These are phyloP conservation scores for Dothistroma pini DNA, from an alignment of 2,329 filamentous ascomycete species.

Conservation along the genomic window DNA sequence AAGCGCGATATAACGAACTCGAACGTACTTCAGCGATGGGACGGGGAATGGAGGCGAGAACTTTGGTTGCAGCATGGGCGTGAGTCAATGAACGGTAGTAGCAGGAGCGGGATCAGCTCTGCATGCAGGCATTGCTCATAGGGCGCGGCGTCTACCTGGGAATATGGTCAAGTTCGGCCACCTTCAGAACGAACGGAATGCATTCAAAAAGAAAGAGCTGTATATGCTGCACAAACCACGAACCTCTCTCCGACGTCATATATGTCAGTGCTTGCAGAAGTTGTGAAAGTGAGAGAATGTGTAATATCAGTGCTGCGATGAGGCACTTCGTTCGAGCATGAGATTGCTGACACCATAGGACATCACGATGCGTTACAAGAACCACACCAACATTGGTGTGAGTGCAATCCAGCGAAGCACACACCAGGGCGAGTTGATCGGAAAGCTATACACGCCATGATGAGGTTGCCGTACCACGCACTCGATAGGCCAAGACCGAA, in stretches of 20 bases:
- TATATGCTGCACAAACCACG: conserved; percentile 2
- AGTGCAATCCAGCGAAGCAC: too few species aligned
- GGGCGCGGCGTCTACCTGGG: conserved; percentile 10
- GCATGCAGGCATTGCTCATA: conserved; percentile 9
- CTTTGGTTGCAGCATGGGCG: conserved; percentile 6
- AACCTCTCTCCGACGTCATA: not conserved
- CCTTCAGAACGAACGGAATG: conserved; percentile 3
- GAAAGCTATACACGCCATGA: too few species aligned
- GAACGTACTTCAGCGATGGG: not conserved
- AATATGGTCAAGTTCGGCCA: conserved; percentile 2
- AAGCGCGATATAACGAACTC: conserved; percentile 36
- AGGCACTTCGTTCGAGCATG: not conserved
- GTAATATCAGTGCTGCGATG: not conserved
- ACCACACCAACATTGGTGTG: too few species aligned
- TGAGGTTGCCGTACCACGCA: too few species aligned
- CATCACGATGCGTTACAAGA: not conserved
- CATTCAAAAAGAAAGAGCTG: conserved; percentile 3
- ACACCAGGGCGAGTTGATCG: too few species aligned
- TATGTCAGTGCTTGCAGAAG: not conserved
- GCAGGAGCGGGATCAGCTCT: conserved; percentile 3
- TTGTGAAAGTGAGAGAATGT: not conserved
- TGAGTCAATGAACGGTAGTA: not conserved
- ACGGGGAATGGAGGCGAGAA: not conserved
- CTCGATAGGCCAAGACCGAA: too few species aligned
- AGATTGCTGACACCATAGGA: not conserved